These are phyloP conservation scores for Ligustrum vulgare DNA, from an alignment of 257 asterid species.

Conservation along the genomic window DNA sequence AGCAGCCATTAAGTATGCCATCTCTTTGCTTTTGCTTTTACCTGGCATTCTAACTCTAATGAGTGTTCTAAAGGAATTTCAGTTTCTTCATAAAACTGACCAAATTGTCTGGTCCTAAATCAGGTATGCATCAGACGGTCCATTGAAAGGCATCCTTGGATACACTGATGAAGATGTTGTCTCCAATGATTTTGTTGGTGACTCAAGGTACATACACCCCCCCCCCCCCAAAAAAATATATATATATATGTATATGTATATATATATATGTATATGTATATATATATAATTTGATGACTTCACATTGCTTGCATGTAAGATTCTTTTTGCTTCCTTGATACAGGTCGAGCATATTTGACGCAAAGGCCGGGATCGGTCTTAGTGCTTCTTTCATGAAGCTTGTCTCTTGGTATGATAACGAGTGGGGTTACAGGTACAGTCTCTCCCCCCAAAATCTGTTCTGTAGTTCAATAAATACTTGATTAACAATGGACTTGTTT, in stretches of 20 bases:
- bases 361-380: conserved; percentile 97
- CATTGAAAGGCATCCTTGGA: conserved; percentile 88
- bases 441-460: conserved; percentile 7
- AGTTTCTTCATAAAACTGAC: neutral
- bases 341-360: conserved; percentile 98
- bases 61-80: neutral
- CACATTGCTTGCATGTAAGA: neutral
- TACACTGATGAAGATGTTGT: conserved; percentile 98
- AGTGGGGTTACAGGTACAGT: conserved; percentile 97
- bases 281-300: neutral
- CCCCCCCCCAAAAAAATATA: neutral
- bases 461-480: neutral
- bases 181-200: conserved; percentile 96
- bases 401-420: conserved; percentile 96
- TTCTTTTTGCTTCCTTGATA: neutral
- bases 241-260: too few relatives aligned
- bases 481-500: neutral
- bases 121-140: conserved; percentile 97
- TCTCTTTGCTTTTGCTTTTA: conserved; percentile 1
- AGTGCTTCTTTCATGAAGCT: conserved; percentile 85
- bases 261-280: too few relatives aligned
- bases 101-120: conserved; percentile 13
- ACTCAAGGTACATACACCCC: conserved; percentile 61
- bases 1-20: conserved; percentile 78
- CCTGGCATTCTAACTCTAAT: neutral